Percentiles rank a stretch among this genome's conserved stretches.
Conservation (phyloP, 2,329 filamentous ascomycete genomes). For the Stylonectria norvegica region DNA sequence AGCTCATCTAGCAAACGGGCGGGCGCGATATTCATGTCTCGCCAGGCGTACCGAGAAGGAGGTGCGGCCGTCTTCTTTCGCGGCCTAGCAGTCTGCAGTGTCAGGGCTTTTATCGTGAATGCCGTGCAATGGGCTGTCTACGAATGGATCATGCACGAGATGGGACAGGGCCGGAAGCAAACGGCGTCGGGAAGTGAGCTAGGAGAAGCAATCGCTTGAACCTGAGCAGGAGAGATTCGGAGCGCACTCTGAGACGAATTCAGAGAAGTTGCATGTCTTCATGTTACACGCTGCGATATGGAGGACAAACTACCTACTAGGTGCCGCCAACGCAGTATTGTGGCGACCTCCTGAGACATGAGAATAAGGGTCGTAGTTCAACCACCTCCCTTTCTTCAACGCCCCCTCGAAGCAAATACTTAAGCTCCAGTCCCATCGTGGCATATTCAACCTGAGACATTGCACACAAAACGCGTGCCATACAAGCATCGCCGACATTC, state of each 20-base stretch:
- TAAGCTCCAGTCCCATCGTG: background rate
- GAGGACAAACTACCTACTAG: no score
- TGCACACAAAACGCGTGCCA: no score
- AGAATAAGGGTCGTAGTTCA: no score
- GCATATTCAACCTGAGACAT: background rate
- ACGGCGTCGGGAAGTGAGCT: no score
- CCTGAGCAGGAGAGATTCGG: no score
- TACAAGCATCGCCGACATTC: no score
- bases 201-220: no score
- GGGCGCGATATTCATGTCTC: conserved; percentile 62
- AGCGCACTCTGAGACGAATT: no score
- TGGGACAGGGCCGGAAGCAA: conserved; percentile 33
- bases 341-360: no score
- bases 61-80: conserved; percentile 65
- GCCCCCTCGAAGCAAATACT: background rate
- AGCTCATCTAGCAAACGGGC: conserved; percentile 27
- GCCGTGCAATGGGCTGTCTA: conserved; percentile 91
- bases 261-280: no score
- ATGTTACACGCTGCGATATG: no score
- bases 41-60: conserved; percentile 60
- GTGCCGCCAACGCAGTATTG: no score
- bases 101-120: conserved; percentile 87
- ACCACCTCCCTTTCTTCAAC: background rate
- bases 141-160: conserved; percentile 74
- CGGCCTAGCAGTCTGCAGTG: conserved; percentile 75